Percentiles rank a stretch among this genome's conserved stretches.
Evolutionary conservation across 2,329 filamentous ascomycete genomes (phyloP).

Genomic region (Colletotrichum tabaci): DNA sequence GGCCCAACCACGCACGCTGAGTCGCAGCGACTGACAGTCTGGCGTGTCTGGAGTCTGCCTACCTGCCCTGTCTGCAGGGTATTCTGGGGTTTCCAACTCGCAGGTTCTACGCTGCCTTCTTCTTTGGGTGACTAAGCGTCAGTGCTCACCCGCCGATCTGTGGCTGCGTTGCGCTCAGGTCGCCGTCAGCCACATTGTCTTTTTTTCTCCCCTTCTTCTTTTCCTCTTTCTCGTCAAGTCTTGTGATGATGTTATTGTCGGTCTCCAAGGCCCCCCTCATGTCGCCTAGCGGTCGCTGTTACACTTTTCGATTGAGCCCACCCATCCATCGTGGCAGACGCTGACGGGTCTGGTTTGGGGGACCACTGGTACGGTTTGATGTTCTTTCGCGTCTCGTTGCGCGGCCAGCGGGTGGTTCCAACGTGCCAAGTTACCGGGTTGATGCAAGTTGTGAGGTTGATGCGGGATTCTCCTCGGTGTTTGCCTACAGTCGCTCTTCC

Average conservation of each 20-base stretch:
- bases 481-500: not conserved
- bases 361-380: not conserved
- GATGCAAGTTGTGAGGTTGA: constrained; percentile 30
- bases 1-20: constrained; percentile 16
- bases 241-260: not conserved
- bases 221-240: too few relatives aligned
- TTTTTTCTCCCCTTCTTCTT: not conserved
- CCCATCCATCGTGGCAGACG: constrained; percentile 16
- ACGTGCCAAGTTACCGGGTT: constrained; percentile 13
- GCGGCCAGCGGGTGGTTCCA: constrained; percentile 31
- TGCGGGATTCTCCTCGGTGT: not conserved
- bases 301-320: not conserved
- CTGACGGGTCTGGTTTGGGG: constrained; percentile 1
- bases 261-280: too few relatives aligned
- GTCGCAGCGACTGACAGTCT: not conserved
- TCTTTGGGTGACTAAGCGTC: constrained; percentile 20
- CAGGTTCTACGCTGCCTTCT: constrained; percentile 8
- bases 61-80: too few relatives aligned
- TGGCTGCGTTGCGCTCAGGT: constrained; percentile 28
- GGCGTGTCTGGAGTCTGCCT: not conserved
- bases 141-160: constrained; percentile 2
- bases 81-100: not conserved
- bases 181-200: not conserved
- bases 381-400: constrained; percentile 23
- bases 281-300: constrained; percentile 5